Percentiles rank a stretch among this genome's conserved stretches.
Evolutionary conservation across 2,329 filamentous ascomycete genomes (phyloP).

Genomic region (Penicillium sp.): DNA sequence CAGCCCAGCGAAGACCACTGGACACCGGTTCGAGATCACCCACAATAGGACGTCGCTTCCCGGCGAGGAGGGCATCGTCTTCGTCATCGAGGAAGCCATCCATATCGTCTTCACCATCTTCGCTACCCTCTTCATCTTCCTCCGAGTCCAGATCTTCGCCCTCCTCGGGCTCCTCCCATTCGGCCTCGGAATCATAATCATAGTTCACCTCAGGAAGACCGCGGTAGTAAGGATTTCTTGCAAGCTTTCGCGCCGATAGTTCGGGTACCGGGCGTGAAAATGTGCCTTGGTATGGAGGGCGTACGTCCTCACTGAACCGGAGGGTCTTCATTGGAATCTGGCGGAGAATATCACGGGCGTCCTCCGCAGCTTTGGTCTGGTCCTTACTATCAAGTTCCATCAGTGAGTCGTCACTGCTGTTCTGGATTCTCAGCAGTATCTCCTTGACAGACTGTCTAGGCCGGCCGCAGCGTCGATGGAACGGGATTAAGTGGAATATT

Average conservation of each 20-base stretch:
- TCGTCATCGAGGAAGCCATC: constrained; percentile 89
- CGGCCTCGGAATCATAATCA: constrained; percentile 69
- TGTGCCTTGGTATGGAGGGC: constrained; percentile 68
- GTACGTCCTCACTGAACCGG: constrained; percentile 66
- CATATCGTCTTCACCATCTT: constrained; percentile 81
- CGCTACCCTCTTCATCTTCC: constrained; percentile 66
- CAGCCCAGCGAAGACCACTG: constrained; percentile 85
- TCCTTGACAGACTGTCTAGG: constrained; percentile 59
- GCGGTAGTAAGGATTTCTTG: constrained; percentile 61
- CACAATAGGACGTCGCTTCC: constrained; percentile 63
- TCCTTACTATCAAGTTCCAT: constrained; percentile 38
- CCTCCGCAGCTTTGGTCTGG: constrained; percentile 28
- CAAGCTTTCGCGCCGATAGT: constrained; percentile 52
- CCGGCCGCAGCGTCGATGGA: constrained; percentile 40
- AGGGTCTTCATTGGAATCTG: constrained; percentile 64
- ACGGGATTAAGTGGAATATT: constrained; percentile 48
- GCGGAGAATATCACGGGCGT: constrained; percentile 50
- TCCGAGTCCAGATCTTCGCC: constrained; percentile 72
- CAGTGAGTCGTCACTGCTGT: constrained; percentile 41
- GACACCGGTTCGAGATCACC: constrained; percentile 76
- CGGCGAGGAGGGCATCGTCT: constrained; percentile 66
- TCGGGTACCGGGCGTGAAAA: constrained; percentile 58
- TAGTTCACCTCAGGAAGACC: constrained; percentile 63
- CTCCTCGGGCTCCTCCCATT: constrained; percentile 74
- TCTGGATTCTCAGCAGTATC: constrained; percentile 64